Base-by-base conservation (phyloP, 495 filamentous ascomycete species). In the Penicillium lagena region DNA sequence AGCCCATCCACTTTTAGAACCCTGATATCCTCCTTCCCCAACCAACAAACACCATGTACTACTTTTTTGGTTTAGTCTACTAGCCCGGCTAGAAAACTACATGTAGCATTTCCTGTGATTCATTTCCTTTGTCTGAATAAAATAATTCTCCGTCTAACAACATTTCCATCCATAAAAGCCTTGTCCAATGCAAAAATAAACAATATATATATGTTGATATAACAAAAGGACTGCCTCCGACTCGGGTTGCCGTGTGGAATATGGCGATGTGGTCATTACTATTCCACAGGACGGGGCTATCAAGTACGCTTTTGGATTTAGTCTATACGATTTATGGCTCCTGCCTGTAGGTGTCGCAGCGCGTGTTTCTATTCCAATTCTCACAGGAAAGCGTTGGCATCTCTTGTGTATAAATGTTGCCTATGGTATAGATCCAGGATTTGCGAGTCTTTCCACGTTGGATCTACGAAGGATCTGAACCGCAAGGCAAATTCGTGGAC, bases 1-100 rank as follows among this genome's bases (percentile, higher is more conserved):
- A 96, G 77, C 81, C 93, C 46, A 95, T 98, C 65, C 93, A 98
- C 76, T 95, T 85, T 70, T 98, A 89, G 72, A 63, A 52, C 45
- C 50, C 40, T 52, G 49, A 56, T 56, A 58, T 54, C 53, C 56
- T 58, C 49, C 40, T 38, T 44, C 38, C 42, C 53, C 48, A 55
- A 32, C 50, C 22, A 22, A 22, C 22, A 22, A 22, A 22, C 22
- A 22, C 22, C 46, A 49, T 68, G 62, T 70, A 66, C 50, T 60
- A 60, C 59, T 50, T 60, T 55, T 61, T 54, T 43, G 47, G 40
- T 58, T 54, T 65, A 68, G 62, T 22, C 22, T 22, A 54, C 64
- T 68, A 68, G 61, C 62, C 42, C 28, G 27, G 64, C 68, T 70
- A 66, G 66, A 60, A 62, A 63, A 52, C 54, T 56, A 65, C 63